phyloP scores from a whole-genome alignment of 768 basidiomycete species.

The Mycena leptocephala region DNA sequence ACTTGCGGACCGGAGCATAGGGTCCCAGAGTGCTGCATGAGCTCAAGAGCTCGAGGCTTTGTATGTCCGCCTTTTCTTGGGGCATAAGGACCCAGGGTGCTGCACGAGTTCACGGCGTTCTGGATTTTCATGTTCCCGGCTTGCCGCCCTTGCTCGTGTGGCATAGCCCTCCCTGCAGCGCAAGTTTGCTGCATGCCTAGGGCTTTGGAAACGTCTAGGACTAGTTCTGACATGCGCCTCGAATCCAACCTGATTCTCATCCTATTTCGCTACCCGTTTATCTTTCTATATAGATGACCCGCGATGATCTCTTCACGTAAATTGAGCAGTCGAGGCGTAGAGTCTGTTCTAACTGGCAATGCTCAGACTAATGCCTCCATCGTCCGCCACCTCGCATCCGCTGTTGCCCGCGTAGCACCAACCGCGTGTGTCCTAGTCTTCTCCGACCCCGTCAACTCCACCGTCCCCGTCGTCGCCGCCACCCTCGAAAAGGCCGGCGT shows the following conservation, averaged over 20 bases:
- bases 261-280: neutral
- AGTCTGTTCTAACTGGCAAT: neutral
- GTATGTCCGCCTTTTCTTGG: too few relatives aligned
- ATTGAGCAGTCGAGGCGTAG: conserved; percentile 42
- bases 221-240: too few relatives aligned
- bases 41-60: too few relatives aligned
- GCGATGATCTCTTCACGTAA: conserved; percentile 95
- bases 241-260: neutral
- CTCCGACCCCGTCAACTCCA: conserved; percentile 99
- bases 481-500: conserved; percentile 94
- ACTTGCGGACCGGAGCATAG: too few relatives aligned
- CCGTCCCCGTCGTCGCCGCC: conserved; percentile 95
- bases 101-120: too few relatives aligned
- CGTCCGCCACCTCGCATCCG: conserved; percentile 94
- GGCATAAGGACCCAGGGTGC: too few relatives aligned
- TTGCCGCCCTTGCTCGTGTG: too few relatives aligned
- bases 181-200: too few relatives aligned
- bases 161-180: too few relatives aligned
- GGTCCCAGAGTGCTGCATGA: too few relatives aligned
- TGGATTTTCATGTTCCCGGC: too few relatives aligned
- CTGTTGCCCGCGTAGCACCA: conserved; percentile 89
- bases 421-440: conserved; percentile 95
- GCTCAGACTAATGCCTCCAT: conserved; percentile 95
- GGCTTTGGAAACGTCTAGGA: too few relatives aligned
- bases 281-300: conserved; percentile 84